Evolutionary conservation across 164 flowering plant genomes (phyloP).

Genomic region (Vitis riparia): DNA sequence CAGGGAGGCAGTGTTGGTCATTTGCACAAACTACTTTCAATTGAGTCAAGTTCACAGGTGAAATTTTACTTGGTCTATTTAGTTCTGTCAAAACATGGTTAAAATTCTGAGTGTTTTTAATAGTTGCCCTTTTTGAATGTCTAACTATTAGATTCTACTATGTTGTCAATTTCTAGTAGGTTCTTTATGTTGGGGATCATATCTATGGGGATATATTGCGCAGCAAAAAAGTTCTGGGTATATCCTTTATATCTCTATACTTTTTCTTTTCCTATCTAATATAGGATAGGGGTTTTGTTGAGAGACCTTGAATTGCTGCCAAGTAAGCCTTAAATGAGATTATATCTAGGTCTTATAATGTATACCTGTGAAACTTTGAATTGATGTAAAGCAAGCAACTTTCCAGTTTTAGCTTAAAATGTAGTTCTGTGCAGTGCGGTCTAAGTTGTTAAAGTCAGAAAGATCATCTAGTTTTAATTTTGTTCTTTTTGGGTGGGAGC

Average conservation of each 20-base stretch:
- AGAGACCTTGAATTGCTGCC: background rate
- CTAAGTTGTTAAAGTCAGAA: no score
- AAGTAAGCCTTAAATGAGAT: background rate
- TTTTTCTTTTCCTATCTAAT: background rate
- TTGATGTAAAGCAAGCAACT: no score
- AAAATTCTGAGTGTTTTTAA: background rate
- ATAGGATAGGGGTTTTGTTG: background rate
- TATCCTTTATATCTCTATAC: background rate
- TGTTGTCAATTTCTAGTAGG: conserved; percentile 40
- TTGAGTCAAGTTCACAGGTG: conserved; percentile 98
- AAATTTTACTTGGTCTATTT: background rate
- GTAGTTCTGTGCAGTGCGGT: no score
- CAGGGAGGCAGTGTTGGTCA: conserved; percentile 97
- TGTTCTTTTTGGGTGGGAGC: background rate
- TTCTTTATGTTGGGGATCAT: conserved; percentile 99
- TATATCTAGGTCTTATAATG: background rate
- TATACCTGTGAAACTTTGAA: background rate
- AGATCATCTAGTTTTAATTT: background rate
- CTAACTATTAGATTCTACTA: conserved; percentile 1
- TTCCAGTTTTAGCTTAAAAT: no score
- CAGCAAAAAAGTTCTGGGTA: conserved; percentile 97
- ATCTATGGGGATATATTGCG: conserved; percentile 98
- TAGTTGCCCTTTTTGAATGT: background rate
- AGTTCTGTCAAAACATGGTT: background rate
- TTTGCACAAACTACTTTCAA: conserved; percentile 82